Percentiles rank a stretch among this genome's conserved stretches.
Conservation (phyloP, 176 grass and related monocot genomes). For the Avena eriantha region DNA sequence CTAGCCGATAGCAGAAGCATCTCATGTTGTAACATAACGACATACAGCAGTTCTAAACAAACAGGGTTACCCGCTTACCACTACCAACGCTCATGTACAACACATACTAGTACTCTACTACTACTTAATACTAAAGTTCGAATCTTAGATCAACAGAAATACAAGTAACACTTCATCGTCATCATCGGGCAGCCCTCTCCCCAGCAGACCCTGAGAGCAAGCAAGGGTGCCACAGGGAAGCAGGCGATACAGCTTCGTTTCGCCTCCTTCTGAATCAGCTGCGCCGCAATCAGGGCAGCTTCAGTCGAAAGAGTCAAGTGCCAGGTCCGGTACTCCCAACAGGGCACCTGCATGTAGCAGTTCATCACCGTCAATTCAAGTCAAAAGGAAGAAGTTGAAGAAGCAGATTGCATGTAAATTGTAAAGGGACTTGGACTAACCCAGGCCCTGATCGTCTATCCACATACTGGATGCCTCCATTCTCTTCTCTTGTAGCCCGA, state of each 20-base stretch:
- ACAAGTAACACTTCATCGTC: background rate
- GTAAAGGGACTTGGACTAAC: slow-evolving; percentile 8
- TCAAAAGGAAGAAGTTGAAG: background rate
- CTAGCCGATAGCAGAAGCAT: background rate
- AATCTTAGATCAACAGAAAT: slow-evolving; percentile 13
- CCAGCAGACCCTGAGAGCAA: background rate
- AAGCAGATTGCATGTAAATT: background rate
- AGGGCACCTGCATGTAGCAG: background rate
- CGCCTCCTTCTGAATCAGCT: background rate
- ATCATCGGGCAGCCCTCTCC: background rate
- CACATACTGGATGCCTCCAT: background rate
- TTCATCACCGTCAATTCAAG: background rate
- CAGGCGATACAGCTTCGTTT: background rate
- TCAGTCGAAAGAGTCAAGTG: background rate
- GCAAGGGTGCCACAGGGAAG: background rate
- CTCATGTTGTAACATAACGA: background rate
- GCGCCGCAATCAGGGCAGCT: background rate
- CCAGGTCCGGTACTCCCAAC: background rate
- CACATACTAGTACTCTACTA: background rate
- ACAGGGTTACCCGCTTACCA: background rate
- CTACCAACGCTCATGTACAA: slow-evolving; percentile 9
- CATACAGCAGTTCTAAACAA: background rate
- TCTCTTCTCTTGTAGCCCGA: background rate
- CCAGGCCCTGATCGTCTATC: background rate
- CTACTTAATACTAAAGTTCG: background rate